These are phyloP conservation scores for Hyaloraphidium curvatum DNA, from an alignment of 192 early-diverging fungal species.

Conservation along the genomic window DNA sequence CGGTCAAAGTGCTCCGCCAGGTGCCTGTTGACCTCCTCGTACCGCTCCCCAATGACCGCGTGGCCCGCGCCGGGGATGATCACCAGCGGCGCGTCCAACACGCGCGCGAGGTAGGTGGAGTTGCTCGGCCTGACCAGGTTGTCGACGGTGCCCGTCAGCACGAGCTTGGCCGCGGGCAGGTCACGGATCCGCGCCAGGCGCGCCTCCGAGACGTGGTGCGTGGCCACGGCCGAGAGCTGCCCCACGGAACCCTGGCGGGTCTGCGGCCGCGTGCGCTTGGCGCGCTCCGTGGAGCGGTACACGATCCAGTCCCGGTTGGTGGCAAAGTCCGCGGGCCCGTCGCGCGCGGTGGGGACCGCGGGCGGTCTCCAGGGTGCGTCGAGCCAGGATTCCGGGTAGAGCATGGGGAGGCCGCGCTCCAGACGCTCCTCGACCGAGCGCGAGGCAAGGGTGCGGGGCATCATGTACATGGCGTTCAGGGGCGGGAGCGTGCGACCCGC, in stretches of 20 bases:
- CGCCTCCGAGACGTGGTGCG: not conserved
- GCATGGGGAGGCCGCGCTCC: no score
- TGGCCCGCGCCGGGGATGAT: not conserved
- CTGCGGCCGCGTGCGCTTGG: no score
- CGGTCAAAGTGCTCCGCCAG: not conserved
- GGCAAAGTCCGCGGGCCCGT: no score
- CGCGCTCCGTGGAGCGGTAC: no score
- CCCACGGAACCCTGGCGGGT: not conserved
- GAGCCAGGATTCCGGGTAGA: no score
- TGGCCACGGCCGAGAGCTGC: not conserved
- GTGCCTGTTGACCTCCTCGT: not conserved
- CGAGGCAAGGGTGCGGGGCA: no score
- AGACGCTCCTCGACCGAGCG: no score
- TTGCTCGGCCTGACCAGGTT: not conserved
- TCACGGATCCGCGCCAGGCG: not conserved
- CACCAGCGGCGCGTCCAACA: not conserved
- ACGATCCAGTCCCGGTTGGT: no score
- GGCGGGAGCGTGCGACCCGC: no score
- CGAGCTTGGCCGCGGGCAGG: not conserved
- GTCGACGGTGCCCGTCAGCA: not conserved
- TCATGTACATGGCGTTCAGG: no score
- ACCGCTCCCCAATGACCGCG: not conserved
- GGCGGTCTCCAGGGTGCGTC: no score
- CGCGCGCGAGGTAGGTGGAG: not conserved
- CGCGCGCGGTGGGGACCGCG: no score